Base-by-base conservation (phyloP, 768 basidiomycete species). In the Lactarius trivialis region DNA sequence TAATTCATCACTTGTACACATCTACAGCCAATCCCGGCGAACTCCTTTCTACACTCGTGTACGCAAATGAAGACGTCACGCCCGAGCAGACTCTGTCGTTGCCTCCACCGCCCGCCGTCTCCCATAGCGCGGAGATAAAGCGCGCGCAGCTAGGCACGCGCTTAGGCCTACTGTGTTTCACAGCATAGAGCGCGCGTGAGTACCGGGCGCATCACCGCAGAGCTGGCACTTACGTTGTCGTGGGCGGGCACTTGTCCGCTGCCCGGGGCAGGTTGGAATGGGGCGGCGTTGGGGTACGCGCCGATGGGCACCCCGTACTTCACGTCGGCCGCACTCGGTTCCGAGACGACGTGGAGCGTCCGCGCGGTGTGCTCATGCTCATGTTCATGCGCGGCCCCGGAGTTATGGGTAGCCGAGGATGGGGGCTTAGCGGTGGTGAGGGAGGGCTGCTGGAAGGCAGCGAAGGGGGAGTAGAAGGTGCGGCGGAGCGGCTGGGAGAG, bases 261-360 rank as follows among this genome's bases (percentile, higher is more conserved):
- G 12, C 72, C 68, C 3, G 33, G 74, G 71, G 37, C 79, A 76
- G 19, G 79, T 56, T 14, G 72, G 69, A 79, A 81, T 9, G 73
- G 74, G 54, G 73, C 69, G 36, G 71, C 71, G 51, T 69, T 71
- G 57, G 73, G 75, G 69, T 73, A 75, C 32, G 86, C 88, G 66
- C 88, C 88, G 12, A 83, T 81, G 1, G 88, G 88, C n/a, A 90
- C 86, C 66, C 81, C 76, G 67, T 88, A 88, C 34, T 82, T 81
- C 48, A 77, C 80, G 59, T 83, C 71, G 60, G 82, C 75, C 36
- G 81, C 78, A 73, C 89, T 85, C 41, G 88, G 88, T 70, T 86
- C 79, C 34, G 85, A 88, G 65, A 89, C 88, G 65, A 89, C 85
- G 68, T 89, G 86, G 57, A 67, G 58, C 36, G 84, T 85, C 60